Base-by-base conservation (phyloP, 805 yeast genomes). In the Candida namnaoensis region DNA sequence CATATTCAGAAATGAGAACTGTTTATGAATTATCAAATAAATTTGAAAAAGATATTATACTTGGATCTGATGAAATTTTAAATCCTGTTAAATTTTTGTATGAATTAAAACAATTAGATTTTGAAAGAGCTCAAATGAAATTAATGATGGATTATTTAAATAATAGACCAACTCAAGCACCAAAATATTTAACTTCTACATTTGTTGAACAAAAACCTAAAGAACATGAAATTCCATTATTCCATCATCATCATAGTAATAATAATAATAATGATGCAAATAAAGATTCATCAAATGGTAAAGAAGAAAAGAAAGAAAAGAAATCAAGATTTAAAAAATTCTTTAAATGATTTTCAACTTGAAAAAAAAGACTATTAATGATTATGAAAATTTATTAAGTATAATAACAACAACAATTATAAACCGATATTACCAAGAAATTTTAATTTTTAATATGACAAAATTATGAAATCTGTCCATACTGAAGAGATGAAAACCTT, bases 51-150 rank as follows among this genome's bases (percentile, higher is more conserved):
- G 95, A 88, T 46, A 73, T 93, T 14, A 76, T 82, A 45, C 64
- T 91, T 44, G 98, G 98, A 0, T 78, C 90, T 12, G 95, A 85
- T 56, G 78, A 82, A 41, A 61, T 87, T 2, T 62, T 86, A 45
- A 76, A 78, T 9, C 84, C 87, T 5, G 38, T 51, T 2, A 49
- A 60, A 7, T 68, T 66, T 37, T 47, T 71, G 48, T 57, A 62
- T 38, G 61, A 69, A 40, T 55, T 71, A 5, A 63, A 63, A 39
- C 57, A 59, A 40, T 49, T 72, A 23, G 54, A 61, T 2, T 52
- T 51, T 14, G 59, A 61, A 5, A 61, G 78, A 41, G 57, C 52
- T 7, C 64, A 64, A n/a, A 58, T 80, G 44, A 62, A 68, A 26
- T 60, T 78, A 39, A 55, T 54, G 25, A 58, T 65, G 38, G 75